Conservation (phyloP, 2,329 filamentous ascomycete genomes). For the Lecanoromycetidae sp. region DNA sequence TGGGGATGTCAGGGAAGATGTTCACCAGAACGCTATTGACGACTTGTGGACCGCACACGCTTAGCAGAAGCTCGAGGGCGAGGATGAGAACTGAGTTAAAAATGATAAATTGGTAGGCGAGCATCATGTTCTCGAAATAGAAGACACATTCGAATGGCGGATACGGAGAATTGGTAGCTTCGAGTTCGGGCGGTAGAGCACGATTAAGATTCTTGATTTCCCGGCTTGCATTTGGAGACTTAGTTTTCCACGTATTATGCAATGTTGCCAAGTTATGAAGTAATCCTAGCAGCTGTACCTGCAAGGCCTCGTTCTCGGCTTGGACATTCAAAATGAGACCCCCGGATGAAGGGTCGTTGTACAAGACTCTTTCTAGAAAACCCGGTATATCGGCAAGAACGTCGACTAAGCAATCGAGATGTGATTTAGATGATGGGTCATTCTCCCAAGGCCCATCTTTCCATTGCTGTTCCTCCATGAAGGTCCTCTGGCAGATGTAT, state of each 20-base stretch:
- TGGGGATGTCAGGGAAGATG: background rate
- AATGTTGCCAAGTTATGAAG: background rate
- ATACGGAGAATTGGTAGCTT: background rate
- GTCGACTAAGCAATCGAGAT: constrained; percentile 1
- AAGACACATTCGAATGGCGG: constrained; percentile 1
- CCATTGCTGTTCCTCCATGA: constrained; percentile 6
- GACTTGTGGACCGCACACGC: background rate
- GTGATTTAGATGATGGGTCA: background rate
- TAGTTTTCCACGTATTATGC: background rate
- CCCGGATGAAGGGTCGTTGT: background rate
- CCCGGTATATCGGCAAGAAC: constrained; percentile 3
- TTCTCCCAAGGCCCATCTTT: constrained; percentile 8
- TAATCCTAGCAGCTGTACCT: background rate
- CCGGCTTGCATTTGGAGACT: background rate
- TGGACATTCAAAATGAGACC: background rate
- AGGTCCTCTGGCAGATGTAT: constrained; percentile 1
- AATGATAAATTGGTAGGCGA: background rate
- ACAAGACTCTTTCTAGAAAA: background rate
- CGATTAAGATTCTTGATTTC: background rate
- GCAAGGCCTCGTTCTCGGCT: background rate
- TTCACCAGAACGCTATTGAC: background rate
- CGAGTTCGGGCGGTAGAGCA: background rate
- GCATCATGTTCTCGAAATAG: background rate
- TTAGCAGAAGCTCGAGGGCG: background rate
- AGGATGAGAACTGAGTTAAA: background rate